These are phyloP conservation scores for Cytospora paraplurivora DNA, from an alignment of 2,329 filamentous ascomycete species.

Conservation along the genomic window DNA sequence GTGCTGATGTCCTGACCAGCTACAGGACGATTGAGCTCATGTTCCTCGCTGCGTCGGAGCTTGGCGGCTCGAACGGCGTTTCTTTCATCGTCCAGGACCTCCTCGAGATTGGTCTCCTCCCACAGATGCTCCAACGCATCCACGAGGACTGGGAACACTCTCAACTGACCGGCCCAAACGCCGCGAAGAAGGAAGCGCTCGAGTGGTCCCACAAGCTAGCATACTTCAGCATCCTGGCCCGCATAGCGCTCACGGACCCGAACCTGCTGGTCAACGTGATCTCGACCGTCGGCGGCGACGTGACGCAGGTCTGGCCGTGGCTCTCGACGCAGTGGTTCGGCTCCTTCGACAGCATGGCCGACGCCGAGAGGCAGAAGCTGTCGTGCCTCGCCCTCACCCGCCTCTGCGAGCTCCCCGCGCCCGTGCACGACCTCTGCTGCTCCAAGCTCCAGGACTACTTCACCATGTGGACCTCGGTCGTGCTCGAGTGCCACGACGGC, in stretches of 20 bases:
- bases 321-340: slow-evolving; percentile 67
- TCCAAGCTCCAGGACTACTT: slow-evolving; percentile 71
- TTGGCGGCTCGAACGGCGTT: slow-evolving; percentile 64
- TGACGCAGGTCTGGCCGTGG: slow-evolving; percentile 61
- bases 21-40: slow-evolving; percentile 65
- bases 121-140: slow-evolving; percentile 65
- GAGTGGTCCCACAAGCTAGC: slow-evolving; percentile 47
- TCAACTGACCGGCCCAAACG: slow-evolving; percentile 80
- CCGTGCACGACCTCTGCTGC: slow-evolving; percentile 60
- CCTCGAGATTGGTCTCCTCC: slow-evolving; percentile 63
- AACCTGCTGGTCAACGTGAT: slow-evolving; percentile 64
- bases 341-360: slow-evolving; percentile 68
- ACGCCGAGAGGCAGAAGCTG: slow-evolving; percentile 68
- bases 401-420: slow-evolving; percentile 64
- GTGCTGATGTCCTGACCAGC: slow-evolving; percentile 40
- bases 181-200: slow-evolving; percentile 66
- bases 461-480: slow-evolving; percentile 71
- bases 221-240: slow-evolving; percentile 81
- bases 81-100: slow-evolving; percentile 67
- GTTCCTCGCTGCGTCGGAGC: slow-evolving; percentile 62
- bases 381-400: slow-evolving; percentile 73
- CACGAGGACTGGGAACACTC: slow-evolving; percentile 72
- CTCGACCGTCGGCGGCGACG: slow-evolving; percentile 41
- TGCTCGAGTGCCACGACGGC: slow-evolving; percentile 66
- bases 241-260: slow-evolving; percentile 75